Conservation (phyloP, 2,329 filamentous ascomycete genomes). For the Cladosporium cucumerinum region DNA sequence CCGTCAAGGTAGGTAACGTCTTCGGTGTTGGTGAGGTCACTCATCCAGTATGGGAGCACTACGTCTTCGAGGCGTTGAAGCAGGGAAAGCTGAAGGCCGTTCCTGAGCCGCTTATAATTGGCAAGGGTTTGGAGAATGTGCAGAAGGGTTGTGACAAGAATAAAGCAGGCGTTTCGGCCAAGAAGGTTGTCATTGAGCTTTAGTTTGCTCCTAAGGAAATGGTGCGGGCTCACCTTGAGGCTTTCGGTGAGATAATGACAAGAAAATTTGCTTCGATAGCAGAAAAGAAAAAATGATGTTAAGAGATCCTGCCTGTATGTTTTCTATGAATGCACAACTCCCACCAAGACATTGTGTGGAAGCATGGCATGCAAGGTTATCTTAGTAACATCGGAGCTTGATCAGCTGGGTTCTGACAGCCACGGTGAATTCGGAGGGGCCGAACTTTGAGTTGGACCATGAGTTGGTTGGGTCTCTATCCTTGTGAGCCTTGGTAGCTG, state of each 20-base stretch:
- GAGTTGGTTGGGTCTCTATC: neutral
- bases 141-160: slow-evolving; percentile 32
- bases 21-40: slow-evolving; percentile 29
- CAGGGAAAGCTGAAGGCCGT: slow-evolving; percentile 32
- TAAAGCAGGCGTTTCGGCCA: slow-evolving; percentile 34
- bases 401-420: neutral
- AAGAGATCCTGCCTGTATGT: neutral
- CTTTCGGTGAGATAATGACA: neutral
- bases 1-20: slow-evolving; percentile 28
- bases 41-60: slow-evolving; percentile 28
- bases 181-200: slow-evolving; percentile 35
- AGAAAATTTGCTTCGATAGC: neutral
- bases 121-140: slow-evolving; percentile 36
- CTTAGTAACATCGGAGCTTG: neutral
- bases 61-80: slow-evolving; percentile 34
- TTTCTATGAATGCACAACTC: neutral
- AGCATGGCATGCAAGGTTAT: neutral
- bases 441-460: neutral
- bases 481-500: neutral
- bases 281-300: neutral
- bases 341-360: too few species aligned
- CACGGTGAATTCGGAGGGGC: neutral
- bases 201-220: neutral
- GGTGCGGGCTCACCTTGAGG: neutral
- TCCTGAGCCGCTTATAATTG: slow-evolving; percentile 39